A percentile compares a stretch with the other conserved stretches of the same genome.
Evolutionary conservation across 768 basidiomycete genomes (phyloP).

Genomic region (Coprinopsis marcescibilis): DNA sequence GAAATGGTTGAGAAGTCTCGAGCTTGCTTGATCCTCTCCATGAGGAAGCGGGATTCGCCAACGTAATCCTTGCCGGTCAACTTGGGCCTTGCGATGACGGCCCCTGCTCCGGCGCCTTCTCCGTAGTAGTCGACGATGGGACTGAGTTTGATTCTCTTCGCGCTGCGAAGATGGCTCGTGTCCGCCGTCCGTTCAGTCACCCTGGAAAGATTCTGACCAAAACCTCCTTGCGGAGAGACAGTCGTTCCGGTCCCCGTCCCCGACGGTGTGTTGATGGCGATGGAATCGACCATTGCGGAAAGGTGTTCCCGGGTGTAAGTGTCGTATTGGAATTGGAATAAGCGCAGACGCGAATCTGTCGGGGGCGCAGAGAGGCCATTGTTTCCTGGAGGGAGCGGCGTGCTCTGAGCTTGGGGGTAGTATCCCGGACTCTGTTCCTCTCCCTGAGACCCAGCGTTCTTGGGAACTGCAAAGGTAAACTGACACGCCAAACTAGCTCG

Average conservation of each 20-base stretch:
- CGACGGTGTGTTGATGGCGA: conserved; percentile 75
- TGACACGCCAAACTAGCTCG: conserved; percentile 48
- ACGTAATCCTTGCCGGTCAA: conserved; percentile 60
- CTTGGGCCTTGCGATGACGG: conserved; percentile 44
- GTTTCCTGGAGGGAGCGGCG: conserved; percentile 38
- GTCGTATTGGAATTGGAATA: conserved; percentile 95
- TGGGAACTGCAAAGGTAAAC: conserved; percentile 74
- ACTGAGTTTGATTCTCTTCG: conserved; percentile 78
- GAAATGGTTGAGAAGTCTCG: conserved; percentile 76
- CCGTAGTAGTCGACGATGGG: conserved; percentile 55
- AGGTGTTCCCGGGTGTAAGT: conserved; percentile 94
- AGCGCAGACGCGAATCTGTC: conserved; percentile 71
- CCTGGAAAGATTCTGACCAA: conserved; percentile 38
- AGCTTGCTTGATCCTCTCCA: conserved; percentile 76
- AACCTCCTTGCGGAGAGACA: conserved; percentile 42
- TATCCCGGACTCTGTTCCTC: conserved; percentile 23
- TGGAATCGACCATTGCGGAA: conserved; percentile 90
- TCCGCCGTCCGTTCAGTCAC: conserved; percentile 33
- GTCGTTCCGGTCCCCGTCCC: conserved; percentile 45
- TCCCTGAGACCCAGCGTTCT: conserved; percentile 16
- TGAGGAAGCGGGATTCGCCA: conserved; percentile 68
- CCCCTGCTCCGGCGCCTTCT: conserved; percentile 42
- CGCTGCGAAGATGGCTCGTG: conserved; percentile 57
- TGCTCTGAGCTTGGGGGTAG: conserved; percentile 58
- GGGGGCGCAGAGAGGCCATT: conserved; percentile 27